Evolutionary conservation across 2,329 filamentous ascomycete genomes (phyloP).

Genomic region (Colletotrichum coccodes): DNA sequence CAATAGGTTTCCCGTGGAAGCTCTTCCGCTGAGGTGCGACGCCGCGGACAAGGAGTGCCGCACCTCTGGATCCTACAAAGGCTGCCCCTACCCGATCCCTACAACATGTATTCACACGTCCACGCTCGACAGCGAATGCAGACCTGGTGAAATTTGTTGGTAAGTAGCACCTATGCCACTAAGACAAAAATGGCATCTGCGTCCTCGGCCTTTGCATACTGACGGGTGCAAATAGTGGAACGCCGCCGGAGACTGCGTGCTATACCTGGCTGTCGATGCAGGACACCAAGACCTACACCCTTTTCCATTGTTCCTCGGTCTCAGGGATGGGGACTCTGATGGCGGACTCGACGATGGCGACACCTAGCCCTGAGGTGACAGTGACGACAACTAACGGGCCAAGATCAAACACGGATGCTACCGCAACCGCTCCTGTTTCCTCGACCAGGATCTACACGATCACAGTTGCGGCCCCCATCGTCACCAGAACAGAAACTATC

Average conservation of each 20-base stretch:
- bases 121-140: not conserved
- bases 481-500: not conserved
- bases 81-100: slow-evolving; percentile 4
- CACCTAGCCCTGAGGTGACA: not conserved
- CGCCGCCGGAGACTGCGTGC: not conserved
- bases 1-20: not conserved
- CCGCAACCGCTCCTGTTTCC: not conserved
- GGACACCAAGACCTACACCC: not conserved
- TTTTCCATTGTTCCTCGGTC: not conserved
- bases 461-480: not conserved
- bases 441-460: too few species aligned
- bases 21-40: not conserved
- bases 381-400: not conserved
- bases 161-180: too few species aligned
- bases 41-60: not conserved
- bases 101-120: slow-evolving; percentile 6
- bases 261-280: not conserved
- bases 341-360: not conserved
- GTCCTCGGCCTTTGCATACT: not conserved
- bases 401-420: not conserved
- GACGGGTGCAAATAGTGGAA: not conserved
- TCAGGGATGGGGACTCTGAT: not conserved
- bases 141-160: slow-evolving; percentile 10
- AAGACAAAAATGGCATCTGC: too few species aligned
- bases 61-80: slow-evolving; percentile 10